Base-by-base conservation (phyloP, 164 flowering plant species). In the Kalanchoe fedtschenkoi region DNA sequence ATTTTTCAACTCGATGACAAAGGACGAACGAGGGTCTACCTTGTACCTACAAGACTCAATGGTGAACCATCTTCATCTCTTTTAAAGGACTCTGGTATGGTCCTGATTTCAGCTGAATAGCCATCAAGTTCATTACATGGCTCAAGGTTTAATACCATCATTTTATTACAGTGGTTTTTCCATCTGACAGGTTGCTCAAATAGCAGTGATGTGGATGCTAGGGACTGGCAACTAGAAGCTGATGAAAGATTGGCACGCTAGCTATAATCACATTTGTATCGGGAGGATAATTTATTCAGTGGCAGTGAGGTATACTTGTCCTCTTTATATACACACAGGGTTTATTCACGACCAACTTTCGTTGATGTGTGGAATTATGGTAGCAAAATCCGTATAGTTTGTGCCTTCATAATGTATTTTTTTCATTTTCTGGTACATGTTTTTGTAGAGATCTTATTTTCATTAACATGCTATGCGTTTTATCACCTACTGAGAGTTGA, bases 241-340 rank as follows among this genome's bases (percentile, higher is more conserved):
- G 99, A 95, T 78, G 97, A 88, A 70, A 75, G 65, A 46, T 66
- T 95, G 76, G 99, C 99, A 30, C 87, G 81, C 67, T 86, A 85
- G 73, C 95, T 95, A 21, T 96, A 95, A 72, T 95, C 90, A 69
- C 88, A 90, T 60, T 65, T 90, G 41, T 88, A 86, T 74, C 78
- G 76, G 61, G 99, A 85, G 66, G 37, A 32, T 44, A 77, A 81
- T 22, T 68, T 64, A 58, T 61, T 62, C 69, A 77, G 68, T 17
- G 68, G 53, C 61, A 76, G 51, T 22, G 91, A 78, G 90, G 96
- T 86, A 54, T 41, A 67, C 70, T 57, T 46, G 33, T 57, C 60
- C n/a, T 46, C 16, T 33, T 33, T 66, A n/a, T n/a, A n/a, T n/a
- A n/a, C n/a, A 9, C 55, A 10, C 2, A 44, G 24, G n/a, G n/a